Percentiles rank a stretch among this genome's conserved stretches.
Conservation (phyloP, 2,329 filamentous ascomycete species). For the Epichloe gansuensis region DNA sequence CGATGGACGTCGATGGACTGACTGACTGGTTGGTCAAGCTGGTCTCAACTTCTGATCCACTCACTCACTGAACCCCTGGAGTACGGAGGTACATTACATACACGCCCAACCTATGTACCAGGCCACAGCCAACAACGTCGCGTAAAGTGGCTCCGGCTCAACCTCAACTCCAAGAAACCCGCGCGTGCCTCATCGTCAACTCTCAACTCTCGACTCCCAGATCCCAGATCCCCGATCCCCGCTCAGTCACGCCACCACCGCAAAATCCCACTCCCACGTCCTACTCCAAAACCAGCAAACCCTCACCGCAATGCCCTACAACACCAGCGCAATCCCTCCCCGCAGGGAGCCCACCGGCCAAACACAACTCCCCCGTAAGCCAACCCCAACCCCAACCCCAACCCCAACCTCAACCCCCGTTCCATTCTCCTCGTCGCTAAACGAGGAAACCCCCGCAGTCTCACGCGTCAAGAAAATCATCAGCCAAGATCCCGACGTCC, state of each 20-base stretch:
- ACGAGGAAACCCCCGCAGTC: conserved; percentile 38
- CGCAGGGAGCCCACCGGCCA: conserved; percentile 74
- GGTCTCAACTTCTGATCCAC: no score
- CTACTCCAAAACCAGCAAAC: neutral
- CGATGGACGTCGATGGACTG: no score
- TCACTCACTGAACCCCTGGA: no score
- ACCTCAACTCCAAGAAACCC: neutral
- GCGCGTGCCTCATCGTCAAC: neutral
- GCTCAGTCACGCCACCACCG: neutral
- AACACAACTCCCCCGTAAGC: conserved; percentile 69
- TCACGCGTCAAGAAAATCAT: conserved; percentile 96
- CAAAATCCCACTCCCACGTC: neutral
- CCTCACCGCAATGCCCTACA: conserved; percentile 61
- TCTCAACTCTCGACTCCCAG: no score
- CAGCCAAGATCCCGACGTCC: conserved; percentile 71
- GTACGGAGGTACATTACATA: no score
- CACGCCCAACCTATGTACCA: no score
- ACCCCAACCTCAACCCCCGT: neutral
- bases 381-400: conserved; percentile 5
- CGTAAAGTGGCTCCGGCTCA: neutral
- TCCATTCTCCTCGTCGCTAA: neutral
- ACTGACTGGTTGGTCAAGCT: no score
- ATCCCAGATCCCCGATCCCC: neutral
- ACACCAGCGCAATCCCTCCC: conserved; percentile 70
- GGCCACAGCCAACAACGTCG: neutral